Conservation (phyloP, 176 grass and related monocot species). For the Musa troglodytarum region DNA sequence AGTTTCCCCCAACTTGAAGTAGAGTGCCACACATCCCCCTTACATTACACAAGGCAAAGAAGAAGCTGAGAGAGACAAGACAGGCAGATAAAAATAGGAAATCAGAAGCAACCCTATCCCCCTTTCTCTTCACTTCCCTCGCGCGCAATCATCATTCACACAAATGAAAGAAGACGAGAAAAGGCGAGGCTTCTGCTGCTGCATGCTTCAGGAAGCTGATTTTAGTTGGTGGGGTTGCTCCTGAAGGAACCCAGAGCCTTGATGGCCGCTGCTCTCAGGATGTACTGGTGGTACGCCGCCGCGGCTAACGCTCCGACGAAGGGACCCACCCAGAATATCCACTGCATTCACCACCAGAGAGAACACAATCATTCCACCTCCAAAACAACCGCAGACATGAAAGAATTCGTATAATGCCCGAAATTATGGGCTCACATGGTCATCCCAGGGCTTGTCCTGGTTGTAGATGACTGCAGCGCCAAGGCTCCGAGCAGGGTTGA, state of each 20-base stretch:
- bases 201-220: background rate
- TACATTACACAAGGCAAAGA: background rate
- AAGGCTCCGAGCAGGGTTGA: constrained; percentile 13
- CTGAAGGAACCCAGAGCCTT: constrained; percentile 18
- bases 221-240: constrained; percentile 20
- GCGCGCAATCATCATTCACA: background rate
- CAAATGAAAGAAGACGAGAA: background rate
- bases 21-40: background rate
- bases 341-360: background rate
- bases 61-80: background rate
- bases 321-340: constrained; percentile 20
- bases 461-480: constrained; percentile 18
- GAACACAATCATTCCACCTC: background rate
- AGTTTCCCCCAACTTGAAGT: background rate
- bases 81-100: background rate
- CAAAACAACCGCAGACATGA: background rate
- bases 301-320: constrained; percentile 6
- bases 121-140: background rate
- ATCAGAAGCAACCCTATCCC: background rate
- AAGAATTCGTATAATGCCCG: background rate
- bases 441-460: constrained; percentile 12
- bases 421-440: background rate
- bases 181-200: background rate
- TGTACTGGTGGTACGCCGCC: constrained; percentile 18
- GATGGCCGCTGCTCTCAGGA: constrained; percentile 12